Base-by-base conservation (phyloP, 1,284 basidiomycete genomes). In the Ganoderma resinaceum region DNA sequence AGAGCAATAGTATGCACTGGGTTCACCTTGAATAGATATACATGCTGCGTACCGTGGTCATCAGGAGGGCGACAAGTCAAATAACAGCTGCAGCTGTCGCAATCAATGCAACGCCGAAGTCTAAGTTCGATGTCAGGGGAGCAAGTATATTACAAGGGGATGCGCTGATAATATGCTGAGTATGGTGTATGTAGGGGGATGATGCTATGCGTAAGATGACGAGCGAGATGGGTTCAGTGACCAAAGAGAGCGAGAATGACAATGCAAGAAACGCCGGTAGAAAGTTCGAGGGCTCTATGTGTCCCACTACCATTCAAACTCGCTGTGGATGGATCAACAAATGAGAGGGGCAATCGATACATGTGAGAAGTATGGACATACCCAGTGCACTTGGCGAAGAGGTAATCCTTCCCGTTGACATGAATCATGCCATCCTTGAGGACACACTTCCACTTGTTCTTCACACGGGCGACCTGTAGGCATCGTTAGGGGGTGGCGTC, bases 381-480 rank as follows among this genome's bases (percentile, higher is more conserved):
- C 93, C 93, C 92, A 23, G 89, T 97, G 82, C 97, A 99, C 80
- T 98, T 98, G 68, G 94, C 90, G 79, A 99, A 99, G 35, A 99
- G 87, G 82, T 99, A 99, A 78, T 99, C 98, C 75, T 94, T 94
- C 33, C 97, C 97, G 74, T 98, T 97, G 74, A 99, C 90, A 76
- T 97, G 95, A 66, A 99, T 95, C 89, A 99, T 96, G 18, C 98
- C 98, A 76, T 99, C 98, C 82, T 98, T 98, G 70, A 99, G 88
- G n/a, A 96, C 92, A 70, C 97, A 98, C 86, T 99, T 99, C 98
- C 98, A 99, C 85, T 99, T 99, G 86, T 99, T 99, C 84, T 99
- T 99, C 37, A 99, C 97, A 26, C 98, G 89, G 68, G 97, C 95
- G 43, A 98, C 96, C 96, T 97, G 71, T 7, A 64, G 37, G 14